Percentiles rank a stretch among this genome's conserved stretches.
These are phyloP conservation scores for Thymus quinquecostatus DNA, from an alignment of 257 asterid species.

Conservation along the genomic window DNA sequence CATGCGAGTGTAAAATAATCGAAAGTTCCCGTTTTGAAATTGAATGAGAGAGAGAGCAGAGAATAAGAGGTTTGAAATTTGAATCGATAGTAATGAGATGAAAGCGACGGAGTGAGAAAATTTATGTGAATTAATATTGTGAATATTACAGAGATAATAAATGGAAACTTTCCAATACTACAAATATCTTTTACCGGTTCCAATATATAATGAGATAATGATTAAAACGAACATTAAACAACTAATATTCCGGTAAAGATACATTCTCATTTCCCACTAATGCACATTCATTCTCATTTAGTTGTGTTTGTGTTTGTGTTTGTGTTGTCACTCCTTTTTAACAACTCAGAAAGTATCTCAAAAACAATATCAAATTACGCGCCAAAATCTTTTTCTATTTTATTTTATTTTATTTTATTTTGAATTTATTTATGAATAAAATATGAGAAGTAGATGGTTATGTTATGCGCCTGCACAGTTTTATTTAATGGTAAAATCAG, in stretches of 20 bases:
- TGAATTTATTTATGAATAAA: slow-evolving; percentile 2
- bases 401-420: slow-evolving; percentile 3
- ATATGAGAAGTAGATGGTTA: background rate
- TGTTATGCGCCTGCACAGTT: slow-evolving; percentile 25
- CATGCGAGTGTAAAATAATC: too few species aligned
- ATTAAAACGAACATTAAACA: background rate
- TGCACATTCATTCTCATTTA: background rate
- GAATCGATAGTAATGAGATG: too few species aligned
- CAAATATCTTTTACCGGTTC: too few species aligned
- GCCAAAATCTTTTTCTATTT: slow-evolving; percentile 22
- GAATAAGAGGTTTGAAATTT: too few species aligned
- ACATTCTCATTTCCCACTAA: slow-evolving; percentile 16
- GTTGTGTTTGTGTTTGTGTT: too few species aligned
- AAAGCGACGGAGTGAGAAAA: too few species aligned
- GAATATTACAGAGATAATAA: too few species aligned
- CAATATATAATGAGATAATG: too few species aligned
- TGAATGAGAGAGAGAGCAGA: too few species aligned
- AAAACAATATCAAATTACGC: slow-evolving; percentile 26
- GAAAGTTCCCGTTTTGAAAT: too few species aligned
- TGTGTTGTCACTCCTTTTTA: background rate
- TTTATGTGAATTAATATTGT: too few species aligned
- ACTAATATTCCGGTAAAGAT: slow-evolving; percentile 6
- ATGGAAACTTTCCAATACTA: too few species aligned
- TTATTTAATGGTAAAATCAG: background rate
- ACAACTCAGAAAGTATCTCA: slow-evolving; percentile 16